Conservation (phyloP, 73 alveolate species). For the Symbiodinium pilosum region DNA sequence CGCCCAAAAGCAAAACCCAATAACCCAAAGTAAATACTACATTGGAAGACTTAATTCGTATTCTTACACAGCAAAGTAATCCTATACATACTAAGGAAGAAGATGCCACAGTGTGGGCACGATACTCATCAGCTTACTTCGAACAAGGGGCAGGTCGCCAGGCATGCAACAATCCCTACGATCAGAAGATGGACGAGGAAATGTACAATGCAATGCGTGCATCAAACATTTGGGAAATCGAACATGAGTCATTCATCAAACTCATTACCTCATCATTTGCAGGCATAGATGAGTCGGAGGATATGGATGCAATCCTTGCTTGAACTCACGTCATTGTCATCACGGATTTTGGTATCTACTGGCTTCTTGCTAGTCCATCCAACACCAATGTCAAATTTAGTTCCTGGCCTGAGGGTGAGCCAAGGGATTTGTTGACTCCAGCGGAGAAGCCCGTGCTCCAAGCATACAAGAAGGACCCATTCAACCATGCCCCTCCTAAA, state of each 20-base stretch:
- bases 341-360: neutral
- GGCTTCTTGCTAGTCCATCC: neutral
- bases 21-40: too few relatives aligned
- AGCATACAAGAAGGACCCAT: neutral
- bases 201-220: neutral
- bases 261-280: constrained; percentile 29
- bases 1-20: too few relatives aligned
- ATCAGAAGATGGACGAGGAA: neutral
- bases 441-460: neutral
- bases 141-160: constrained; percentile 55
- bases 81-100: constrained; percentile 12
- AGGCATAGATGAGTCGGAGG: constrained; percentile 9
- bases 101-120: constrained; percentile 28
- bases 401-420: neutral
- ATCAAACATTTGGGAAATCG: neutral
- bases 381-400: neutral
- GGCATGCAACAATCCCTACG: constrained; percentile 39
- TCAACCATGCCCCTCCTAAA: neutral
- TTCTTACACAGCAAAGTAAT: too few relatives aligned
- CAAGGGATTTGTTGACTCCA: neutral
- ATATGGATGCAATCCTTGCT: constrained; percentile 42
- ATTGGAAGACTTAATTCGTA: neutral
- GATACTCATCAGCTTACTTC: constrained; percentile 12
- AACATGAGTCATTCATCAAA: neutral
- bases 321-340: neutral